A percentile compares a stretch with the other conserved stretches of the same genome.
Conservation (phyloP, 2,329 filamentous ascomycete genomes). For the Xylaria multiplex region DNA sequence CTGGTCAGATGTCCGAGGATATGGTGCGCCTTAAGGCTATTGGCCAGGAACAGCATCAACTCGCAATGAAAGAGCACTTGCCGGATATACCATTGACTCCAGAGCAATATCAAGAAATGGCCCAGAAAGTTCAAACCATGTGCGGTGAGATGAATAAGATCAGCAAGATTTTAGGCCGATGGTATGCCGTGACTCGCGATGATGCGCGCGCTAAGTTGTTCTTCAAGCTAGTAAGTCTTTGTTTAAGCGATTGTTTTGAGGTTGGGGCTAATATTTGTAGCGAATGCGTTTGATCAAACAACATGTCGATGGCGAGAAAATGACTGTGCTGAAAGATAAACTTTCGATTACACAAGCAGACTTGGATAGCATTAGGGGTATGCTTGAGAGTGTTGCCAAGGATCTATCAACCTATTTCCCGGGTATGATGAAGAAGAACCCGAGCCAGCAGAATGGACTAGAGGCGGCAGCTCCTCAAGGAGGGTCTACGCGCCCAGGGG, state of each 20-base stretch:
- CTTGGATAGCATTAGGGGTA: conserved; percentile 58
- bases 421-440: conserved; percentile 46
- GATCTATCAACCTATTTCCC: conserved; percentile 52
- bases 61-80: conserved; percentile 54
- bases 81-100: conserved; percentile 59
- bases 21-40: conserved; percentile 49
- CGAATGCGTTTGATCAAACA: conserved; percentile 64
- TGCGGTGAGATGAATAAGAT: conserved; percentile 57
- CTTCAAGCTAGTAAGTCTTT: conserved; percentile 61
- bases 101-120: conserved; percentile 57
- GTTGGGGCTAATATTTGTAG: conserved; percentile 55
- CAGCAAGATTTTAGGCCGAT: conserved; percentile 56
- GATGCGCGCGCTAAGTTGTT: conserved; percentile 62
- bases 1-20: conserved; percentile 50
- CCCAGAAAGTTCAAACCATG: conserved; percentile 56
- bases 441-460: conserved; percentile 43
- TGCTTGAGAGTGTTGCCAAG: conserved; percentile 64
- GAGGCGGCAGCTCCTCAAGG: conserved; percentile 43
- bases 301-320: conserved; percentile 61
- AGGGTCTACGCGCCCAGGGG: conserved; percentile 45
- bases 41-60: conserved; percentile 49
- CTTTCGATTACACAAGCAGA: conserved; percentile 65
- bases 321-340: conserved; percentile 56
- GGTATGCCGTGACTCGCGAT: conserved; percentile 61
- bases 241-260: not conserved